These are phyloP conservation scores for Ulota crispa DNA, from an alignment of 225 moss, liverwort and hornwort genomes.

Conservation along the genomic window DNA sequence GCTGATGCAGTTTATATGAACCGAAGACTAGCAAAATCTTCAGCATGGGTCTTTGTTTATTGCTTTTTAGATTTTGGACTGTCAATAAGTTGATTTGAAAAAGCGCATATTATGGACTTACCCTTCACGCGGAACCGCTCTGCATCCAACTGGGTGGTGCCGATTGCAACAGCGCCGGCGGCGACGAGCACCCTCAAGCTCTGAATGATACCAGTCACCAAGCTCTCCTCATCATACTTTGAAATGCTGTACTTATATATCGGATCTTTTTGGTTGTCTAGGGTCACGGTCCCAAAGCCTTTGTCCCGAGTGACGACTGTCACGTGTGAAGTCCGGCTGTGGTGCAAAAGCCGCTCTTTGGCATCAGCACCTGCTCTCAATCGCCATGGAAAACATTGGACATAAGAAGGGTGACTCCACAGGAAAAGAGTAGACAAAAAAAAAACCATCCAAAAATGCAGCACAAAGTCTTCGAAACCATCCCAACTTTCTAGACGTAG, in stretches of 20 bases:
- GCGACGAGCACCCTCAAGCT: constrained; percentile 66
- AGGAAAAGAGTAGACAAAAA: not conserved
- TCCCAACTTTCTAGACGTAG: not conserved
- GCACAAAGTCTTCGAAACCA: not conserved
- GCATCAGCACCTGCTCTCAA: constrained; percentile 41
- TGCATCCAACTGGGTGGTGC: constrained; percentile 64
- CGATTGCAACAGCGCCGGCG: constrained; percentile 81
- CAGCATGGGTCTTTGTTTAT: too few relatives aligned
- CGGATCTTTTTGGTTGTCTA: constrained; percentile 20
- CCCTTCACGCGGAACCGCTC: constrained; percentile 45
- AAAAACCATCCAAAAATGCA: not conserved
- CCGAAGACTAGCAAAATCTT: too few relatives aligned
- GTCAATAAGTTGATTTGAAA: too few relatives aligned
- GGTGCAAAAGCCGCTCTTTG: constrained; percentile 57
- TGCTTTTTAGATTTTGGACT: too few relatives aligned
- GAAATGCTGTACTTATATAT: constrained; percentile 40
- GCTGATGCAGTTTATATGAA: too few relatives aligned
- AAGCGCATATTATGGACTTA: not conserved
- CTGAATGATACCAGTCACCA: constrained; percentile 46
- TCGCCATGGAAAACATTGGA: not conserved
- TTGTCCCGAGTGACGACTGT: constrained; percentile 65
- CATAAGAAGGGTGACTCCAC: not conserved
- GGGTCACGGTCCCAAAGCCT: constrained; percentile 51
- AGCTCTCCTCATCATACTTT: constrained; percentile 42
- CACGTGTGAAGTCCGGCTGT: constrained; percentile 55